Conservation (phyloP, 352 stramenopile species). For the Phytophthora colocasiae region DNA sequence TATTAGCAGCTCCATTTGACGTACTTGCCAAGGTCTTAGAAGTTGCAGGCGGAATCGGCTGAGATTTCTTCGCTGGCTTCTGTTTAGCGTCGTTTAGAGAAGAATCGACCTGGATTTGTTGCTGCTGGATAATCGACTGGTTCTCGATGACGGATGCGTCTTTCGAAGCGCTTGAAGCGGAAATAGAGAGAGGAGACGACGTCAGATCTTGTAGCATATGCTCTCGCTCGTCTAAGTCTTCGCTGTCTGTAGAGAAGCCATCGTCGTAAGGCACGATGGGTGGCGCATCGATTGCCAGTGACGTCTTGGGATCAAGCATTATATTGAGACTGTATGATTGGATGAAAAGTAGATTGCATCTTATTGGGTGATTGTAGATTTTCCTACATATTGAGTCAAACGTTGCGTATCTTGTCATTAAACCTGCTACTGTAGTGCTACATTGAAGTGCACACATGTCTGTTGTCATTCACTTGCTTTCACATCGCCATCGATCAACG, state of each 20-base stretch:
- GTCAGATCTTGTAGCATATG: not conserved
- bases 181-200: not conserved
- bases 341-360: slow-evolving; percentile 6
- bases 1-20: not conserved
- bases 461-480: not conserved
- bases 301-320: slow-evolving; percentile 30
- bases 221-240: slow-evolving; percentile 17
- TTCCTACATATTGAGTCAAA: too few relatives aligned
- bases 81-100: not conserved
- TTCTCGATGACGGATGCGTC: slow-evolving; percentile 12
- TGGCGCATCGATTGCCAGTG: slow-evolving; percentile 25
- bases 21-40: not conserved
- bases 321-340: slow-evolving; percentile 13
- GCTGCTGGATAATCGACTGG: slow-evolving; percentile 6
- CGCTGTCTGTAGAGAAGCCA: slow-evolving; percentile 44
- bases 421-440: too few relatives aligned
- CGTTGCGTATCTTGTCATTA: not conserved
- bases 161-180: not conserved
- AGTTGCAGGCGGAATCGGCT: not conserved
- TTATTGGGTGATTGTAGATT: not conserved
- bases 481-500: not conserved
- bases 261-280: slow-evolving; percentile 30
- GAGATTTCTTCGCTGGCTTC: not conserved
- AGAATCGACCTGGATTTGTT: slow-evolving; percentile 1
- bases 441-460: slow-evolving; percentile 7